phyloP scores from a whole-genome alignment of 1,284 basidiomycete genomes.

The Sutorius eximius region DNA sequence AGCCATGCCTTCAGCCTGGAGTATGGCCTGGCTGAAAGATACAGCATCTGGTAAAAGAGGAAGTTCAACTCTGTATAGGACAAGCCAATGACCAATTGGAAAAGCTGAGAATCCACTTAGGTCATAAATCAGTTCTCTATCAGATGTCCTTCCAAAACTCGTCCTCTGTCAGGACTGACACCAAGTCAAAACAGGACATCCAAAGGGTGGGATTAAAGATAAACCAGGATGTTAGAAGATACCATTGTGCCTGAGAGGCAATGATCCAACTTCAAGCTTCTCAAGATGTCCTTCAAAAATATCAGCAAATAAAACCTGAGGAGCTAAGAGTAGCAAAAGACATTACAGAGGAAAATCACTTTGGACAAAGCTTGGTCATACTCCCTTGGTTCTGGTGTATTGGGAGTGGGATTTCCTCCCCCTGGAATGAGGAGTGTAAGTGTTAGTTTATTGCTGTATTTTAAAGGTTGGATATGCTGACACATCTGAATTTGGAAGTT shows the following conservation, averaged over 20 bases:
- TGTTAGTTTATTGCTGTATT: no score
- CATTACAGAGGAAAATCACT: neutral
- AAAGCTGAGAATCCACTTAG: neutral
- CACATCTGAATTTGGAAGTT: neutral
- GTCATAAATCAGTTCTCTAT: neutral
- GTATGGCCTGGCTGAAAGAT: neutral
- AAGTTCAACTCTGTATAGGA: neutral
- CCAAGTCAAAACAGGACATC: neutral
- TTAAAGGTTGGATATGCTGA: no score
- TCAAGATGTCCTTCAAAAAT: neutral
- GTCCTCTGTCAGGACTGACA: neutral
- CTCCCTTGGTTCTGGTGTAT: neutral
- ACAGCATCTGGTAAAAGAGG: neutral
- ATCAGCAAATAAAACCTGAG: neutral
- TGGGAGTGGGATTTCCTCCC: neutral
- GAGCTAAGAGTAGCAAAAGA: neutral
- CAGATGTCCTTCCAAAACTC: neutral
- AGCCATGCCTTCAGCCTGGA: neutral
- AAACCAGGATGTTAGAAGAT: neutral
- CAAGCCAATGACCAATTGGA: neutral
- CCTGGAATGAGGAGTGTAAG: neutral
- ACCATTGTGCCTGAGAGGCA: neutral
- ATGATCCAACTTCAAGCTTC: neutral
- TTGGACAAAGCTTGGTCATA: neutral
- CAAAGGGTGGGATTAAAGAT: neutral